Evolutionary conservation across 2,329 filamentous ascomycete species (phyloP), one percentile per base, ranked within the genome.

Genomic region (Mycosphaerella sp.): DNA sequence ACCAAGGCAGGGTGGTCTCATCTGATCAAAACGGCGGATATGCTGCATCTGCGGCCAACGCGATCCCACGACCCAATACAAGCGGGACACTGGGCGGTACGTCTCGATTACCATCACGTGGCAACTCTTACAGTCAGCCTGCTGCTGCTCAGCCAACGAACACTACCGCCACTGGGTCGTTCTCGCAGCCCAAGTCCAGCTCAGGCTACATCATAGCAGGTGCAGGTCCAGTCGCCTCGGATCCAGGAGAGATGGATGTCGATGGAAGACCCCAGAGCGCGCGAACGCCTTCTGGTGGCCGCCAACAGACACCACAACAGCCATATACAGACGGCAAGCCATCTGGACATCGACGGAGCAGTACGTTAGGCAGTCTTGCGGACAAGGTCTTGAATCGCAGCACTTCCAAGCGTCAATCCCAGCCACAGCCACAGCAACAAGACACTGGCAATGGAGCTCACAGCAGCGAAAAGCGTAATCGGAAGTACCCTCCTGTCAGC

Each of bases 111-210:
- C 86, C 87, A 60, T 89, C 85, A 61, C 82, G 87, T 60, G 80
- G 87, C 40, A 78, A 78, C 69, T 86, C 87, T 54, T 96, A 97
- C 70, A 89, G 89, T 60, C 89, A 95, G 71, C 93, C 92, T 46
- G 85, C 85, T 44, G 89, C 89, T 52, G 91, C 93, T 31, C 83
- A 89, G 45, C 85, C 96, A 56, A 90, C 90, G 46, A 85, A 87
- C 62, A 93, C 90, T 49, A 95, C 93, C 70, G 90, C 82, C 3
- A 87, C 95, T 69, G 92, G 90, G 59, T 87, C 87, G 59, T 89
- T 97, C 64, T 87, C 93, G 61, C 92, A 95, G 73, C 78, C 72
- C 61, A 81, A 80, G 69, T 75, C 78, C 78, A 78, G 70, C 73
- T 78, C 59, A 82, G 85, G 65, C 38, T 89, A 90, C 67, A 81